Evolutionary conservation across 129 eudicot species (phyloP), one percentile per base, ranked within the genome.

Genomic region (Sambucus nigra): DNA sequence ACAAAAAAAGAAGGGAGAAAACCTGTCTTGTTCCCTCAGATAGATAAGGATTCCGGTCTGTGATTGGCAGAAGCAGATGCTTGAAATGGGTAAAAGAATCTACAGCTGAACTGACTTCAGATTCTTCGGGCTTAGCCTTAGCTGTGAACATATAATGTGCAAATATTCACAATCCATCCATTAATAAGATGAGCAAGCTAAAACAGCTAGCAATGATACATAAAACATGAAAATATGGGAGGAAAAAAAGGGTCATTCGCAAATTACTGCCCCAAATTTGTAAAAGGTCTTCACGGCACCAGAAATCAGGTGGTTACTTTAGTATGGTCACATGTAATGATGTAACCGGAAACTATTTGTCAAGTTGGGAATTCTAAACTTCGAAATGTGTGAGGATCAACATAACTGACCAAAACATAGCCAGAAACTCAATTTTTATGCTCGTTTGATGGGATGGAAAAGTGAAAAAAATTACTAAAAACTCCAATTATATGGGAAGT

Each of bases 1-100:
- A 25, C 28, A 28, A 42, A 61, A 15, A 12, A 11, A 64, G 20
- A 59, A 40, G 49, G 50, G 26, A 19, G 42, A 47, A 21, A 50
- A 85, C 96, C 98, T 91, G 95, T 78, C 94, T 82, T 57, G 94
- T 79, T 55, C 98, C 98, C 75, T 91, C 98, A 5, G 95, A 81
- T 24, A 91, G 94, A 69, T 81, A 86, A 57, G 98, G 98, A 56
- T 91, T 91, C 32, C 87, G 74, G 51, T 91, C 94, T 18, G 92
- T 86, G 55, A 91, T 81, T n/a, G 98, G 98, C 41, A 91, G 78
- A 65, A 86, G 98, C 71, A 91, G 70, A 71, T 91, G 95, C 73
- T 85, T 91, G 78, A 85, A 91, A 22, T 80, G 83, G 69, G 74
- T 65, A 65, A 85, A 82, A 64, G 82, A 66, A 66, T 79, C 86